Base-by-base conservation (phyloP, 1,284 basidiomycete species). In the Rhodotorula sp. region DNA sequence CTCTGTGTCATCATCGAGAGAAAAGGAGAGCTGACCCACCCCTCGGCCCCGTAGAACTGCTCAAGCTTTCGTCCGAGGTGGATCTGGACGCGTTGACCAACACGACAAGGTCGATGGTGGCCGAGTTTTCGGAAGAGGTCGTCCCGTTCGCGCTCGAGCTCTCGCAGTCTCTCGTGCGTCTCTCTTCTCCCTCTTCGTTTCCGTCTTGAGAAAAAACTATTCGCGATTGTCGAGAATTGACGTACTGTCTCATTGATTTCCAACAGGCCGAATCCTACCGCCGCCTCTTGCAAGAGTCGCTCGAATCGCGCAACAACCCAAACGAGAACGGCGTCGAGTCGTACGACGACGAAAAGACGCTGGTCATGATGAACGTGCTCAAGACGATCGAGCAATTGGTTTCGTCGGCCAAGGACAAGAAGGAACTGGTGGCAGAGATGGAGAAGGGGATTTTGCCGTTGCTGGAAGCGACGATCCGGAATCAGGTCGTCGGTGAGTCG, bases 111-210 rank as follows among this genome's bases (percentile, higher is more conserved):
- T 87, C 88, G 47, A 89, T 96, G 85, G 93, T 96, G 14, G 88
- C 92, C 77, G 86, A 87, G 59, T 96, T 92, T 86, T 87, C 91
- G 78, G 87, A 87, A 3, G 91, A 96, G 82, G 84, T 96, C 8
- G 83, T 93, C 29, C 93, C 93, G 8, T 93, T 95, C 59, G 91
- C 91, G 23, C 89, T 89, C 48, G 89, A 93, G 80, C 85, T 96
- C 60, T 88, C 91, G 16, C 85, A 88, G 39, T 88, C 91, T 76
- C 83, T 93, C 79, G 91, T 92, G 78, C 54, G 89, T 84, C 65
- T 26, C 3, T 2, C 8, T 4, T 34, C 5, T 23, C 34, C 61
- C 3, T 21, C 34, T 34, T 34, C 34, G 34, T 8, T 34, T 8
- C 34, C 8, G 34, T 34, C 34, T 34, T 29, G 29, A 29, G 29